These are phyloP conservation scores for Saccharomycopsis hybrid DNA, from an alignment of 1,139 yeast species.

Conservation along the genomic window DNA sequence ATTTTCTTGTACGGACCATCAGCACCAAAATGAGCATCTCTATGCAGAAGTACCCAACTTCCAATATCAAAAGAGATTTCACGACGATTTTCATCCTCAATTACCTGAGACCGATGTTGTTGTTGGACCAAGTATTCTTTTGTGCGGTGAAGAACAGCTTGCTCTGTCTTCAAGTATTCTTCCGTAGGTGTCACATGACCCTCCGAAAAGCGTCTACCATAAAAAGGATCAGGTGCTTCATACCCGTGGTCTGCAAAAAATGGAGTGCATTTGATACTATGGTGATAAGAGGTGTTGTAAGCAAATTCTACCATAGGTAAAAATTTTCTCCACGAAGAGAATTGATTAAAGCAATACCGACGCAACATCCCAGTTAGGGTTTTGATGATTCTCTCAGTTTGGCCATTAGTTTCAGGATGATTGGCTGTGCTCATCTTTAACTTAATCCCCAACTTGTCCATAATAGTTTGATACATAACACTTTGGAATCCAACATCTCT, in stretches of 20 bases:
- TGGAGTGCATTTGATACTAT: not conserved
- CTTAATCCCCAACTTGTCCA: too few relatives aligned
- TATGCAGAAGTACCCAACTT: not conserved
- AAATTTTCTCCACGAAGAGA: not conserved
- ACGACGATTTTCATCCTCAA: not conserved
- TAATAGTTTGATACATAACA: too few relatives aligned
- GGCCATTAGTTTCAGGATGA: conserved; percentile 1
- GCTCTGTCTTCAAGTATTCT: not conserved
- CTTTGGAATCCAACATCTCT: too few relatives aligned
- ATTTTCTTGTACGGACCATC: not conserved
- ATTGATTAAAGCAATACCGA: not conserved
- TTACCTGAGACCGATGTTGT: not conserved
- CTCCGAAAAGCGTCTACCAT: not conserved
- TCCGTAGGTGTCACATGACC: not conserved
- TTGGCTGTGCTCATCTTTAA: not conserved
- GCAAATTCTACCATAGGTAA: not conserved
- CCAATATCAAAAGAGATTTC: not conserved
- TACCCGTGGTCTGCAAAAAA: not conserved
- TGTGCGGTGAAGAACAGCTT: not conserved
- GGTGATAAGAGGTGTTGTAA: not conserved
- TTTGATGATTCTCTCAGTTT: not conserved
- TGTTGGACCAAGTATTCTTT: not conserved
- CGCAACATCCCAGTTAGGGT: not conserved
- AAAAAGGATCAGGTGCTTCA: not conserved
- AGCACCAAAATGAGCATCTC: not conserved